phyloP scores from a whole-genome alignment of 371 early-diverging fungal genomes.

The Mortierella sp. region DNA sequence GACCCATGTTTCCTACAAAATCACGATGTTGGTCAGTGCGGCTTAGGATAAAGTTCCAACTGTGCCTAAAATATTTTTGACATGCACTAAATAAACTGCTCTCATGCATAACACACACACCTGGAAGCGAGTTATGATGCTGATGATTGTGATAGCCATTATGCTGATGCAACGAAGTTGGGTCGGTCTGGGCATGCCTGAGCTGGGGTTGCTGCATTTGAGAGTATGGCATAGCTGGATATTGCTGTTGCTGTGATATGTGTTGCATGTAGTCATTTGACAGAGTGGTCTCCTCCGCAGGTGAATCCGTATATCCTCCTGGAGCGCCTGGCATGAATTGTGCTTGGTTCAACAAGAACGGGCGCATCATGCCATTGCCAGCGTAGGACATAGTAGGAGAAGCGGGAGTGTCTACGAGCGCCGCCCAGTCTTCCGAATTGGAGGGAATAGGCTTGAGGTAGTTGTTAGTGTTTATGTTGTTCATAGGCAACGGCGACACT shows the following conservation, averaged over 20 bases:
- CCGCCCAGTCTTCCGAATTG: conserved; percentile 50
- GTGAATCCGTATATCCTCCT: conserved; percentile 33
- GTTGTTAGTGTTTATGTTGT: conserved; percentile 10
- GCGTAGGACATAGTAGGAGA: conserved; percentile 14
- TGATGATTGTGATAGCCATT: conserved; percentile 22
- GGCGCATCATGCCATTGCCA: not conserved
- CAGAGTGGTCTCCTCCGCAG: conserved; percentile 27
- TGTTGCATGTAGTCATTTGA: conserved; percentile 47
- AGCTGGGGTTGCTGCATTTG: not conserved
- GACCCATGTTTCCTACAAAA: conserved; percentile 28
- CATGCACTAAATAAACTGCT: not conserved
- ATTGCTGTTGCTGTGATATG: conserved; percentile 23
- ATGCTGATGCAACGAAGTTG: conserved; percentile 14
- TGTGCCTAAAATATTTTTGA: not conserved
- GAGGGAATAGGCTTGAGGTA: conserved; percentile 21
- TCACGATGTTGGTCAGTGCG: not conserved
- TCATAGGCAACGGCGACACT: conserved; percentile 18
- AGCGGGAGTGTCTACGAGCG: conserved; percentile 32
- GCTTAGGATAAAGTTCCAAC: not conserved
- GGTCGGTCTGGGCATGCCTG: conserved; percentile 24
- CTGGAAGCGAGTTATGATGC: conserved; percentile 34
- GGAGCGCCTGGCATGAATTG: conserved; percentile 4
- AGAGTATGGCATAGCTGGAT: conserved; percentile 7
- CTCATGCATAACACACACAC: not conserved
- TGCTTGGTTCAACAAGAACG: conserved; percentile 5